Conservation (phyloP, 495 filamentous ascomycete genomes). For the Neurospora sp. region DNA sequence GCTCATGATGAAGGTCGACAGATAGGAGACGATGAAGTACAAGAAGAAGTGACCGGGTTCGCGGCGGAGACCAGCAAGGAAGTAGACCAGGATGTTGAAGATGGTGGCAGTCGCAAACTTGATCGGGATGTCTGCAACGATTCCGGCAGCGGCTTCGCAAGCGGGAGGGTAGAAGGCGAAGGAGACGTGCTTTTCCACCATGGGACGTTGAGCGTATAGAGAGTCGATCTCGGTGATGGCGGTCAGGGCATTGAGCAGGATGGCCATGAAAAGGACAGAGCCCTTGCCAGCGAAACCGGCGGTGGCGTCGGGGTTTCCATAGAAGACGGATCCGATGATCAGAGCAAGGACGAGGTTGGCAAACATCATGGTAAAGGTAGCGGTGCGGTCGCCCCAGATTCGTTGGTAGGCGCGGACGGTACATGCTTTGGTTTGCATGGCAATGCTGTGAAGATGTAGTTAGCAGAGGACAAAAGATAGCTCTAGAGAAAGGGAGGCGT, state of each 20-base stretch:
- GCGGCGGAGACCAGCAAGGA: slow-evolving; percentile 44
- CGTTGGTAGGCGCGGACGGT: slow-evolving; percentile 42
- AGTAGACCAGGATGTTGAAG: slow-evolving; percentile 51
- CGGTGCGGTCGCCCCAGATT: slow-evolving; percentile 23
- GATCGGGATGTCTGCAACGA: slow-evolving; percentile 50
- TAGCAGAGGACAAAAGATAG: background rate
- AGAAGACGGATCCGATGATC: slow-evolving; percentile 37
- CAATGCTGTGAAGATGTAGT: slow-evolving; percentile 24
- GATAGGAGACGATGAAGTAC: slow-evolving; percentile 47
- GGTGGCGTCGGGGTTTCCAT: slow-evolving; percentile 34
- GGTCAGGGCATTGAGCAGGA: slow-evolving; percentile 43
- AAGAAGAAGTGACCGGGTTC: slow-evolving; percentile 51
- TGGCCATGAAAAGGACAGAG: slow-evolving; percentile 47
- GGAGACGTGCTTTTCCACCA: slow-evolving; percentile 55
- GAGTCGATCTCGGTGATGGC: slow-evolving; percentile 51
- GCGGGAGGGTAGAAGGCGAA: slow-evolving; percentile 60
- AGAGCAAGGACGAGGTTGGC: slow-evolving; percentile 34
- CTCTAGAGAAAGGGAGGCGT: background rate
- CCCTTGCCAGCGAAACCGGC: slow-evolving; percentile 41
- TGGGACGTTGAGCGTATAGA: slow-evolving; percentile 49
- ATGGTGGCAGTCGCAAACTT: slow-evolving; percentile 39
- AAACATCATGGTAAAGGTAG: slow-evolving; percentile 16
- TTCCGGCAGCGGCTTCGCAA: slow-evolving; percentile 47
- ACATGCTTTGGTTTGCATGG: slow-evolving; percentile 46
- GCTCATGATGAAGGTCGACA: slow-evolving; percentile 47